phyloP scores from a whole-genome alignment of 2,329 filamentous ascomycete genomes.

The Fusarium continuum region DNA sequence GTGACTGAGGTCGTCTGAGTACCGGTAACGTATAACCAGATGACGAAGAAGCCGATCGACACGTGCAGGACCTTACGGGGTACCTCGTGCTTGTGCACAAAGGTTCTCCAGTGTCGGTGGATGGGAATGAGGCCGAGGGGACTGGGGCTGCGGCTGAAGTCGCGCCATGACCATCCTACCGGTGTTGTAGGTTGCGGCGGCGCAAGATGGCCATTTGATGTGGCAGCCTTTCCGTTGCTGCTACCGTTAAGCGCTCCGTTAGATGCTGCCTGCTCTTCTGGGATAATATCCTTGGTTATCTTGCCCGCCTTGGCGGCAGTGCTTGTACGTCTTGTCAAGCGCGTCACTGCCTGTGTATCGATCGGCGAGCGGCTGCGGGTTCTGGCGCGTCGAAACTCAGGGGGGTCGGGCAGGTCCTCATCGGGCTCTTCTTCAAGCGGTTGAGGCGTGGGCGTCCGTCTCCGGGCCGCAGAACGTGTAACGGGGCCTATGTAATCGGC shows the following conservation, averaged over 20 bases:
- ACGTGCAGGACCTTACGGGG: conserved; percentile 93
- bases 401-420: conserved; percentile 57
- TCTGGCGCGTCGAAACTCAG: conserved; percentile 69
- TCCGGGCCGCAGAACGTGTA: conserved; percentile 76
- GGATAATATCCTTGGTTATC: conserved; percentile 30
- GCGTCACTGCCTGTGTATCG: conserved; percentile 59
- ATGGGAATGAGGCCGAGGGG: conserved; percentile 95
- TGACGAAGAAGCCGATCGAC: conserved; percentile 93
- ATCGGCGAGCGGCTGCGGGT: conserved; percentile 77
- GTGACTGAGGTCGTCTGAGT: conserved; percentile 81
- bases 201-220: conserved; percentile 72
- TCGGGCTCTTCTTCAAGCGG: conserved; percentile 68
- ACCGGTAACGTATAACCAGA: conserved; percentile 84
- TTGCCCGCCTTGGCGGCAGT: conserved; percentile 46
- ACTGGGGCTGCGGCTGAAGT: conserved; percentile 90
- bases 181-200: conserved; percentile 69
- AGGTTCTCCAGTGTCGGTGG: conserved; percentile 87
- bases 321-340: conserved; percentile 61
- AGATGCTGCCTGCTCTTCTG: conserved; percentile 39
- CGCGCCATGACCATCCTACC: conserved; percentile 79
- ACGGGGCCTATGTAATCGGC: conserved; percentile 72
- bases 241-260: conserved; percentile 48
- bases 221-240: conserved; percentile 46
- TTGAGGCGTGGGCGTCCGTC: conserved; percentile 64
- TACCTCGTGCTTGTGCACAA: conserved; percentile 97